A percentile compares a stretch with the other conserved stretches of the same genome.
Evolutionary conservation across 192 early-diverging fungal genomes (phyloP).

Genomic region (Gamsiella multidivaricata): DNA sequence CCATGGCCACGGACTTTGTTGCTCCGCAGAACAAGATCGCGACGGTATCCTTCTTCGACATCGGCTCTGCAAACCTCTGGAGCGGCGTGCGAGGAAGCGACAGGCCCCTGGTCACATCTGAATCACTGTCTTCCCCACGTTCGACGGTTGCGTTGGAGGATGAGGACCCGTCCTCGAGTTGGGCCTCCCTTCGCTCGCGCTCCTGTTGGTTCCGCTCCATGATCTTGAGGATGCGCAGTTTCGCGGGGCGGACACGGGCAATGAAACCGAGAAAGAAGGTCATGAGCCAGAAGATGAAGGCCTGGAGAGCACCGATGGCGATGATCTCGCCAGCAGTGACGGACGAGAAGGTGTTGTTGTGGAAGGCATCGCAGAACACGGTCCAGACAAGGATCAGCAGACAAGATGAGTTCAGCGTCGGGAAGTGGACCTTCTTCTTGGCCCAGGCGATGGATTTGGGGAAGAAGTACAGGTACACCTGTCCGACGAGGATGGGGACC

Average conservation of each 20-base stretch:
- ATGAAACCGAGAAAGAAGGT: constrained; percentile 61
- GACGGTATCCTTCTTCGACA: constrained; percentile 65
- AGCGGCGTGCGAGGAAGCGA: constrained; percentile 11
- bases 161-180: constrained; percentile 17
- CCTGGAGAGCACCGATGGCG: constrained; percentile 64
- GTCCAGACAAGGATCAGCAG: constrained; percentile 77
- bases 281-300: constrained; percentile 62
- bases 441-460: constrained; percentile 58
- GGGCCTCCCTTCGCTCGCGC: constrained; percentile 14
- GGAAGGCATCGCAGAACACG: constrained; percentile 79
- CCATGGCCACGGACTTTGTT: constrained; percentile 81
- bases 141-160: neutral
- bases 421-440: constrained; percentile 61
- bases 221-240: constrained; percentile 49
- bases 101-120: constrained; percentile 12
- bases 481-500: constrained; percentile 70
- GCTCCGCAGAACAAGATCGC: constrained; percentile 78
- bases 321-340: constrained; percentile 62
- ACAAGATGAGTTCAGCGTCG: constrained; percentile 65
- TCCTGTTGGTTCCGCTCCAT: constrained; percentile 29
- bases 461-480: constrained; percentile 63
- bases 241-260: constrained; percentile 55
- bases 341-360: constrained; percentile 61
- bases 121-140: neutral
- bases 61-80: constrained; percentile 35